phyloP scores from a whole-genome alignment of 495 filamentous ascomycete species.

The Podospora anserina region DNA sequence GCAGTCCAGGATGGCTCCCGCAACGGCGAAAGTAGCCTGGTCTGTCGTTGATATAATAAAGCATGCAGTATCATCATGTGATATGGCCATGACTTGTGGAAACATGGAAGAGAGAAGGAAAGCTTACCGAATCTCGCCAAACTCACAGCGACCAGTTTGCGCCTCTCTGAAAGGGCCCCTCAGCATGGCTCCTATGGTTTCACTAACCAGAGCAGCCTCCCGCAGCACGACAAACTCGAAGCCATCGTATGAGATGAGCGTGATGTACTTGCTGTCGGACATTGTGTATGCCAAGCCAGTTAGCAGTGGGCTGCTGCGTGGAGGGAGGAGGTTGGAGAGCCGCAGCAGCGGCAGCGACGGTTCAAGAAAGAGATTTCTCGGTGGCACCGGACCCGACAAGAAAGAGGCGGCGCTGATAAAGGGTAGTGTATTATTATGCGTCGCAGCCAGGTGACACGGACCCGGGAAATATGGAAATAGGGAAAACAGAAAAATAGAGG shows the following conservation, averaged over 20 bases:
- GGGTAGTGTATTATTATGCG: not conserved
- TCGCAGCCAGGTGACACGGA: not conserved
- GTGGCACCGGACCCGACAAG: not conserved
- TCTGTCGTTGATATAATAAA: conserved; percentile 43
- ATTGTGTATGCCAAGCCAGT: conserved; percentile 14
- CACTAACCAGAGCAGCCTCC: conserved; percentile 69
- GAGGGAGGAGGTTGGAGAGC: not conserved
- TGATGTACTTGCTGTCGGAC: conserved; percentile 63
- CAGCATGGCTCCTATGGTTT: conserved; percentile 80
- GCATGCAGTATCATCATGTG: conserved; percentile 42
- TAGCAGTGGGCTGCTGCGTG: not conserved
- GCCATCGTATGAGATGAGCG: conserved; percentile 79
- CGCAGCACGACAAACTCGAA: conserved; percentile 85
- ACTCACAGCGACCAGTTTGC: conserved; percentile 57
- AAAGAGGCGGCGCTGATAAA: too few species aligned
- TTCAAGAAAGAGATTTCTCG: not conserved
- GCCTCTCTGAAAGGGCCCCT: conserved; percentile 77
- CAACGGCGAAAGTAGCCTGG: conserved; percentile 16
- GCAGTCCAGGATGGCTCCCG: conserved; percentile 31
- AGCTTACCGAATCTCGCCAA: conserved; percentile 71
- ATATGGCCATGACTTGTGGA: conserved; percentile 10
- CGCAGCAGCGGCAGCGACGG: not conserved
- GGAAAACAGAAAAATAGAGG: not conserved
- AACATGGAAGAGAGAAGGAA: not conserved
- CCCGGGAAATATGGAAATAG: not conserved